phyloP scores from a whole-genome alignment of 371 early-diverging fungal genomes.

The Parasitella parasitica region DNA sequence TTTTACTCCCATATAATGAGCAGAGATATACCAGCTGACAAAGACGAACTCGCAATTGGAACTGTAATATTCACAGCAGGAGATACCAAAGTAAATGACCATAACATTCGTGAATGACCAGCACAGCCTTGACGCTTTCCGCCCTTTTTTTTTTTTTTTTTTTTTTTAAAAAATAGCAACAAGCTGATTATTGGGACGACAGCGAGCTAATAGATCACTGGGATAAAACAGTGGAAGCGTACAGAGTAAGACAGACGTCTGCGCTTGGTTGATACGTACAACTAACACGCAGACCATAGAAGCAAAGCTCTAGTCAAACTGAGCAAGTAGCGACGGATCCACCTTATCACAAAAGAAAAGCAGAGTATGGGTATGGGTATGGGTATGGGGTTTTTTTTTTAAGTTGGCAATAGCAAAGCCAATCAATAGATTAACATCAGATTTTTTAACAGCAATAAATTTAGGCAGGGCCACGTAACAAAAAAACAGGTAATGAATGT shows the following conservation, averaged over 20 bases:
- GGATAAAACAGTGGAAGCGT: slow-evolving; percentile 22
- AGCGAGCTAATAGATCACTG: slow-evolving; percentile 30
- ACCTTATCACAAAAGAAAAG: slow-evolving; percentile 6
- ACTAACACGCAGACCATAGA: not conserved
- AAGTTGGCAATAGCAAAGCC: too few relatives aligned
- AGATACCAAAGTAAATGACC: slow-evolving; percentile 2
- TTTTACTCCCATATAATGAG: not conserved
- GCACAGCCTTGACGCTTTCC: too few relatives aligned
- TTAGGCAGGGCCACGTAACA: not conserved
- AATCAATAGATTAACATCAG: too few relatives aligned
- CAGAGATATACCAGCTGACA: not conserved
- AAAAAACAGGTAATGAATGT: slow-evolving; percentile 1
- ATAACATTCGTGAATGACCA: too few relatives aligned
- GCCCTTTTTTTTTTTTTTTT: not conserved
- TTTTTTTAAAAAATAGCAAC: too few relatives aligned
- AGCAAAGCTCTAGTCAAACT: not conserved
- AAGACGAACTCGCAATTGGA: slow-evolving; percentile 4
- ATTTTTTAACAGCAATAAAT: not conserved
- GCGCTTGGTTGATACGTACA: not conserved
- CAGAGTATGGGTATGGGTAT: too few relatives aligned
- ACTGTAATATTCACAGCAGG: slow-evolving; percentile 19
- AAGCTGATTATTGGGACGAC: slow-evolving; percentile 27
- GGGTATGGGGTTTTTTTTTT: too few relatives aligned
- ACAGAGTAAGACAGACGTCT: slow-evolving; percentile 12
- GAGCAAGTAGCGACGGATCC: not conserved